Conservation (phyloP, 352 stramenopile genomes). For the Phytophthora colocasiae region DNA sequence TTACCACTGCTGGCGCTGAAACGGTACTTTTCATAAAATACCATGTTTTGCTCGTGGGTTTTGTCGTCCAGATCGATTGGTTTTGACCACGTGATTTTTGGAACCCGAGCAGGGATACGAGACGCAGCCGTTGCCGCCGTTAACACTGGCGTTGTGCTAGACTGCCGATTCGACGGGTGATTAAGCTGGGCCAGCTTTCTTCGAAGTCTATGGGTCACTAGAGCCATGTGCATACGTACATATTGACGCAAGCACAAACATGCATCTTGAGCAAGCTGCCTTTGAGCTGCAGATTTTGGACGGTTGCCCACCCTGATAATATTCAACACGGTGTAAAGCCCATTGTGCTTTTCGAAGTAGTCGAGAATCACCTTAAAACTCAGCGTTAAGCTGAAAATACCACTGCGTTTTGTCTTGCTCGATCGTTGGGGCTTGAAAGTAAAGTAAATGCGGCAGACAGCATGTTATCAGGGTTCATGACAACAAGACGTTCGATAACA, state of each 20-base stretch:
- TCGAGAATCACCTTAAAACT: conserved; percentile 84
- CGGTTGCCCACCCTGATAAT: conserved; percentile 84
- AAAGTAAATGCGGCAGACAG: conserved; percentile 68
- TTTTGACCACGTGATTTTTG: conserved; percentile 80
- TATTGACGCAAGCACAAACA: conserved; percentile 88
- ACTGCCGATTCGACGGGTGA: conserved; percentile 56
- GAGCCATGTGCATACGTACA: conserved; percentile 79
- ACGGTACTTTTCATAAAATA: conserved; percentile 87
- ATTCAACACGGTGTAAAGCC: conserved; percentile 85
- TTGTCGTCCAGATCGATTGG: conserved; percentile 88
- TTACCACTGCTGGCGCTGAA: conserved; percentile 66
- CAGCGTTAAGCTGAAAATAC: conserved; percentile 87
- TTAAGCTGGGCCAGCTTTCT: conserved; percentile 70
- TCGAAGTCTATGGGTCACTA: conserved; percentile 74
- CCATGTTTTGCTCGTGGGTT: conserved; percentile 79
- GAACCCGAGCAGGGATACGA: conserved; percentile 69
- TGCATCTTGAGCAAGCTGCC: conserved; percentile 84
- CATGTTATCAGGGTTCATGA: conserved; percentile 61
- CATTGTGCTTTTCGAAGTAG: conserved; percentile 87
- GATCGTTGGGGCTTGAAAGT: conserved; percentile 81
- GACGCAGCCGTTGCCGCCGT: conserved; percentile 61
- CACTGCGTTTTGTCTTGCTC: conserved; percentile 81
- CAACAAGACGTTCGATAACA: conserved; percentile 80
- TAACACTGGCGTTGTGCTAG: conserved; percentile 44
- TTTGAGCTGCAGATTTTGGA: conserved; percentile 77